Evolutionary conservation across 2,329 filamentous ascomycete species (phyloP).

Genomic region (Pseudocercospora musae): DNA sequence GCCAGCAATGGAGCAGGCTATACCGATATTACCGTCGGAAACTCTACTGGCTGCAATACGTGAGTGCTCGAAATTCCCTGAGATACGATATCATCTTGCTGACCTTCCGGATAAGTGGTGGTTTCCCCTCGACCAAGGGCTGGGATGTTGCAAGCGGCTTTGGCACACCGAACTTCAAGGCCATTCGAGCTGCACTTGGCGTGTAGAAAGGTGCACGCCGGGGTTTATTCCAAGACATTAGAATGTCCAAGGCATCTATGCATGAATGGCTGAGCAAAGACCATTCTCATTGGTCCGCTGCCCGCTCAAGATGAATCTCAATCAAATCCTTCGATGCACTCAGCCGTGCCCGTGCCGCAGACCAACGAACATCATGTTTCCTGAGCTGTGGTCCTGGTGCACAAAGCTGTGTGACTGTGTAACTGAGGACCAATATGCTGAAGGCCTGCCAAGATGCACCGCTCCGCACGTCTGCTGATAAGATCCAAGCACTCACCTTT

Average conservation of each 20-base stretch:
- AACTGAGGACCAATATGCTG: not conserved
- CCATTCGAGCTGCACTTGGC: constrained; percentile 13
- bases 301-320: not conserved
- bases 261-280: not conserved
- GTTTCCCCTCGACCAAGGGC: constrained; percentile 25
- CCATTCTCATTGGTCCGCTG: not conserved
- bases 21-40: constrained; percentile 48
- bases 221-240: not conserved
- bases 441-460: not conserved
- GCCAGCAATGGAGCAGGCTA: constrained; percentile 45
- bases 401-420: not conserved
- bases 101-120: constrained; percentile 1
- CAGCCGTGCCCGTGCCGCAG: not conserved
- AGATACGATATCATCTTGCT: not conserved
- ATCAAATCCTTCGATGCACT: not conserved
- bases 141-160: constrained; percentile 30
- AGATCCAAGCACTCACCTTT: not conserved
- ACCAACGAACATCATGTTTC: not conserved
- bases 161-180: constrained; percentile 28
- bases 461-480: not conserved
- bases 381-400: not conserved
- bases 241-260: not conserved
- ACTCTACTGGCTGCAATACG: constrained; percentile 37
- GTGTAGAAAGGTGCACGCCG: not conserved
- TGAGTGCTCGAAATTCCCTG: not conserved